phyloP scores from a whole-genome alignment of 2,329 filamentous ascomycete species.

The Aspergillaceae sp. region DNA sequence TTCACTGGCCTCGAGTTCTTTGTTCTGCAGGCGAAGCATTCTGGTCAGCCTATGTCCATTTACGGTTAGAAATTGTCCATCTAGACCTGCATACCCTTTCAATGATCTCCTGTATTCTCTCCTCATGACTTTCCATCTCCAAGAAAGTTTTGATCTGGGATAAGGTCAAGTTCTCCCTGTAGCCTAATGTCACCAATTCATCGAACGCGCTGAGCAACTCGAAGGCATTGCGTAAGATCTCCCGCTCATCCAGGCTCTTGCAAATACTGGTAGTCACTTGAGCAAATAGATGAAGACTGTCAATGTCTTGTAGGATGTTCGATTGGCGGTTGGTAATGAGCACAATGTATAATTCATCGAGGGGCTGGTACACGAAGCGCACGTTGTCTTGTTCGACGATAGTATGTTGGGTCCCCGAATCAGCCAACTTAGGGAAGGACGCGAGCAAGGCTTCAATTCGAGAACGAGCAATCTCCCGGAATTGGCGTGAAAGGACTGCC shows the following conservation, averaged over 20 bases:
- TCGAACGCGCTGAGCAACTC: constrained; percentile 95
- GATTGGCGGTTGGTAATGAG: constrained; percentile 99
- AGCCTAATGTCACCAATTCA: constrained; percentile 90
- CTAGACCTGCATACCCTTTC: constrained; percentile 53
- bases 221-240: constrained; percentile 90
- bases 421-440: constrained; percentile 94
- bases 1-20: constrained; percentile 94
- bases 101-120: constrained; percentile 97
- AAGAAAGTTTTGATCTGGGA: constrained; percentile 98
- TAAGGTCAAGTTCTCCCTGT: constrained; percentile 90
- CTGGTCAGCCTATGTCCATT: not conserved
- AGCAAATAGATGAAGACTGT: constrained; percentile 93
- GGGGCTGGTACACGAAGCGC: constrained; percentile 96
- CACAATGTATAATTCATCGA: constrained; percentile 99
- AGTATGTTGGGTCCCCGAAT: constrained; percentile 92
- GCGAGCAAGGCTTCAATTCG: constrained; percentile 93
- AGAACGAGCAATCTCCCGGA: constrained; percentile 94
- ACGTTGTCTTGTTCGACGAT: constrained; percentile 99
- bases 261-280: constrained; percentile 96
- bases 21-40: constrained; percentile 56
- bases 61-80: not conserved
- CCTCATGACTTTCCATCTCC: constrained; percentile 98
- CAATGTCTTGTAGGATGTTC: constrained; percentile 98
- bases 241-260: constrained; percentile 89
- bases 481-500: constrained; percentile 94